Evolutionary conservation across 768 basidiomycete genomes (phyloP).

Genomic region (Neoboletus brunneissimus): DNA sequence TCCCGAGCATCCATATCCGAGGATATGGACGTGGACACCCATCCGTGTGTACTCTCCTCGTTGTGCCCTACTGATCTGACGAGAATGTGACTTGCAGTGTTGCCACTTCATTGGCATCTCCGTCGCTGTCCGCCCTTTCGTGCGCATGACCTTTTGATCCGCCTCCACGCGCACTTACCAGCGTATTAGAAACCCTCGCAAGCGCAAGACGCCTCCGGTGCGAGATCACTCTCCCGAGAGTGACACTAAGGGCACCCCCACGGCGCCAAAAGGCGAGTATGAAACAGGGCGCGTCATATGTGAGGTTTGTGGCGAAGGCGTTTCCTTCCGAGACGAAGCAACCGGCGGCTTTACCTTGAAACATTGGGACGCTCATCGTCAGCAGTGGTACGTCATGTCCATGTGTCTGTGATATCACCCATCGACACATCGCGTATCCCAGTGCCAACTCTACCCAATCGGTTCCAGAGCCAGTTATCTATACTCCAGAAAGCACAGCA

Average conservation of each 20-base stretch:
- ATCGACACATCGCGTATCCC: slow-evolving; percentile 6
- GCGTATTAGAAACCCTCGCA: slow-evolving; percentile 34
- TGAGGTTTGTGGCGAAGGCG: slow-evolving; percentile 55
- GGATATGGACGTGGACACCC: slow-evolving; percentile 20
- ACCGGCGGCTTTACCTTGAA: slow-evolving; percentile 63
- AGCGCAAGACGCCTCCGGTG: slow-evolving; percentile 38
- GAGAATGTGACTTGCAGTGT: slow-evolving; percentile 11
- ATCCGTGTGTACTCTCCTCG: slow-evolving; percentile 17
- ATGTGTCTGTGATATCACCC: slow-evolving; percentile 1
- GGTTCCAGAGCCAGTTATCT: slow-evolving; percentile 38
- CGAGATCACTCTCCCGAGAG: slow-evolving; percentile 18
- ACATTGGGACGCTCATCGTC: slow-evolving; percentile 68
- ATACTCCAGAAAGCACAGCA: slow-evolving; percentile 42
- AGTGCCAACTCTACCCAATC: slow-evolving; percentile 33
- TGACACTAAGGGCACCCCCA: slow-evolving; percentile 12
- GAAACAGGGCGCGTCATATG: slow-evolving; percentile 64
- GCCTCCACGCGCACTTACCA: slow-evolving; percentile 13
- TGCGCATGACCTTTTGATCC: slow-evolving; percentile 22
- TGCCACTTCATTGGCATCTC: slow-evolving; percentile 10
- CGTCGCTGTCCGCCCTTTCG: slow-evolving; percentile 15
- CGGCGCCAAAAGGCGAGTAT: slow-evolving; percentile 50
- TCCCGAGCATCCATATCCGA: slow-evolving; percentile 9
- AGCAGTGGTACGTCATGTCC: slow-evolving; percentile 47
- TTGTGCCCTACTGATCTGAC: slow-evolving; percentile 16
- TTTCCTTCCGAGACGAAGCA: slow-evolving; percentile 65